Evolutionary conservation across 768 basidiomycete genomes (phyloP), one percentile per base, ranked within the genome.

Genomic region (Trametes meyenii): DNA sequence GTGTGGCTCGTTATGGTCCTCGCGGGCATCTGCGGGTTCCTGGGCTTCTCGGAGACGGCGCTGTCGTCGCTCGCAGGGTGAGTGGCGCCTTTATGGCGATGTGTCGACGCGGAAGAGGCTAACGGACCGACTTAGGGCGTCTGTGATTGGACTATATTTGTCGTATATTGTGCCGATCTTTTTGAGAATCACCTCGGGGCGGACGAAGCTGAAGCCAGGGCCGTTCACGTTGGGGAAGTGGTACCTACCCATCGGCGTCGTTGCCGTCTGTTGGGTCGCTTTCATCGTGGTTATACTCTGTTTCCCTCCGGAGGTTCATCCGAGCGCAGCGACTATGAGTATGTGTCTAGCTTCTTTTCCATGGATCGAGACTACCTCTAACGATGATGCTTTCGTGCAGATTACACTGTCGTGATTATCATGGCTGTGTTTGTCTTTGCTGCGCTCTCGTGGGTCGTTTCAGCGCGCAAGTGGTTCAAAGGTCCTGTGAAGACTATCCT

Each of bases 71-170:
- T 88, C 23, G 88, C 88, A 2, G 87, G 87, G 88, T 89, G 62
- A 26, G 78, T 74, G 3, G n/a, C 38, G 24, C 11, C 46, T 26
- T 4, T 38, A 36, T 45, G 21, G 17, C 13, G 14, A 5, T 45
- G 40, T 21, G 7, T 17, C 17, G 1, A 21, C 33, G 12, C 8
- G 14, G 19, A 12, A 24, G 21, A 40, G 53, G 21, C 65, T 50
- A 10, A 55, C 17, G 13, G 44, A 45, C 3, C n/a, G 29, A 50
- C 48, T 1, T 66, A 89, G 88, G 7, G 82, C 88, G 12, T 79
- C 89, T 4, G 88, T 90, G 7, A 87, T 89, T 55, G 87, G 89
- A 3, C 70, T 90, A 36, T 90, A 90, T 64, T 81, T 83, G 1
- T 86, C 85, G 8, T 89, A 90, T 66, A 82, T 82, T 1, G 77